A percentile compares a stretch with the other conserved stretches of the same genome.
Evolutionary conservation across 106 monocot species (phyloP).

Genomic region (Agapanthus africanus): DNA sequence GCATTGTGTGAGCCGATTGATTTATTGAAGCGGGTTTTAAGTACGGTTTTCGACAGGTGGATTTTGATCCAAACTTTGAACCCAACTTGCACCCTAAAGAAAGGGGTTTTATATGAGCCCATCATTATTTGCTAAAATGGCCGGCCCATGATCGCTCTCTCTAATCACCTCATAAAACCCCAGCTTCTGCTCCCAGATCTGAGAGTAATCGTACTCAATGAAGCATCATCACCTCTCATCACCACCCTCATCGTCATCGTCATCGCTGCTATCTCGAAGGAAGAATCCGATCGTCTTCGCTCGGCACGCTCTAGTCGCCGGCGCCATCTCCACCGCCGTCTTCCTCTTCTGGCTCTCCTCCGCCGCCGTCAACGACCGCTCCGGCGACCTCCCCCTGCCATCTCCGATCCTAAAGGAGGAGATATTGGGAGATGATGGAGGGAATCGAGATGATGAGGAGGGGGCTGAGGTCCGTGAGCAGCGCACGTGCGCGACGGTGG

Average conservation of each 20-base stretch:
- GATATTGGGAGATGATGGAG: not conserved
- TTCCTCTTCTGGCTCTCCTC: slow-evolving; percentile 21
- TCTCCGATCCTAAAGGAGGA: not conserved
- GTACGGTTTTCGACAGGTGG: too few species aligned
- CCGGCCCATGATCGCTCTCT: too few species aligned
- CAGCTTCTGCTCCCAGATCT: too few species aligned
- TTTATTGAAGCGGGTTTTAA: too few species aligned
- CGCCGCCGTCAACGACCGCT: not conserved
- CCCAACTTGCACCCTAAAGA: too few species aligned
- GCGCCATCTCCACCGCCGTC: slow-evolving; percentile 9
- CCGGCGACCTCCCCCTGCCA: not conserved
- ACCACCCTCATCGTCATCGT: not conserved
- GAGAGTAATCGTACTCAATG: too few species aligned
- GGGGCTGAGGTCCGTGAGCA: not conserved
- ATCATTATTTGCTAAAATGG: too few species aligned
- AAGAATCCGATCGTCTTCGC: slow-evolving; percentile 2
- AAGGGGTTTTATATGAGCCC: too few species aligned
- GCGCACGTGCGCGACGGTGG: slow-evolving; percentile 63
- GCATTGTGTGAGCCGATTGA: too few species aligned
- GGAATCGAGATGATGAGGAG: not conserved
- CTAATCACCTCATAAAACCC: too few species aligned
- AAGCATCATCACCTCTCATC: not conserved
- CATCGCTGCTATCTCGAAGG: not conserved
- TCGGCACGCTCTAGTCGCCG: slow-evolving; percentile 12
- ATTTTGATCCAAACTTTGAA: too few species aligned